Percentiles rank a stretch among this genome's conserved stretches.
Conservation (phyloP, 345 rosid genomes). For the Ceriops tagal region DNA sequence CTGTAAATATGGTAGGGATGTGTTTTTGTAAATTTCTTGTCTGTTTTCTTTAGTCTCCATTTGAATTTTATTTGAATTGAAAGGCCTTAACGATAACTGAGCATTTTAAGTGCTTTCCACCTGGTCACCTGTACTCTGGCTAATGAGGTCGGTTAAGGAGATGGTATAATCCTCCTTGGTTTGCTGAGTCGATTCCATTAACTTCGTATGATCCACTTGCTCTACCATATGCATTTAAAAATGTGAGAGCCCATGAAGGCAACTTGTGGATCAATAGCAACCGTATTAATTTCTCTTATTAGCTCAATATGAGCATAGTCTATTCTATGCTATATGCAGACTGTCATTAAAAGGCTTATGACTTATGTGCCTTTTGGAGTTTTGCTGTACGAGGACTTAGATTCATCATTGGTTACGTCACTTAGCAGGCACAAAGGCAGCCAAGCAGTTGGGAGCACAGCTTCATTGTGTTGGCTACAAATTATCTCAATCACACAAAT, state of each 20-base stretch:
- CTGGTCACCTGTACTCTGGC: conserved; percentile 86
- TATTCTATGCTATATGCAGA: conserved; percentile 34
- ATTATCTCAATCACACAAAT: not conserved
- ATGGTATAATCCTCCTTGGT: conserved; percentile 95
- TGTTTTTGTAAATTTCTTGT: not conserved
- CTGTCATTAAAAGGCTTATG: conserved; percentile 89
- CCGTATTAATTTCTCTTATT: too few relatives aligned
- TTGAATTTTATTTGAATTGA: conserved; percentile 82
- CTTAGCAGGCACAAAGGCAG: conserved; percentile 50
- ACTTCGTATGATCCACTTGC: conserved; percentile 75
- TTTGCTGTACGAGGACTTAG: too few relatives aligned
- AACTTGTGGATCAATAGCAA: not conserved
- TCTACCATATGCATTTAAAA: conserved; percentile 63
- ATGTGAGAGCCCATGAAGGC: conserved; percentile 39
- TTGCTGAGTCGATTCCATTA: conserved; percentile 59
- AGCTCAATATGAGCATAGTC: too few relatives aligned
- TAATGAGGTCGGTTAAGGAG: conserved; percentile 56
- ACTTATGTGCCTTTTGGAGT: conserved; percentile 39
- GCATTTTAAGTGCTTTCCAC: conserved; percentile 82
- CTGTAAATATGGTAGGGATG: not conserved
- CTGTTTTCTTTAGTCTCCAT: conserved; percentile 47
- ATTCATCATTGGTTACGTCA: too few relatives aligned
- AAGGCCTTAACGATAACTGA: conserved; percentile 84
- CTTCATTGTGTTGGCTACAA: conserved; percentile 72
- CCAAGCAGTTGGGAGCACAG: conserved; percentile 78